Percentiles rank a stretch among this genome's conserved stretches.
Conservation (phyloP, 805 yeast species). For the Starmerella tilneyi region DNA sequence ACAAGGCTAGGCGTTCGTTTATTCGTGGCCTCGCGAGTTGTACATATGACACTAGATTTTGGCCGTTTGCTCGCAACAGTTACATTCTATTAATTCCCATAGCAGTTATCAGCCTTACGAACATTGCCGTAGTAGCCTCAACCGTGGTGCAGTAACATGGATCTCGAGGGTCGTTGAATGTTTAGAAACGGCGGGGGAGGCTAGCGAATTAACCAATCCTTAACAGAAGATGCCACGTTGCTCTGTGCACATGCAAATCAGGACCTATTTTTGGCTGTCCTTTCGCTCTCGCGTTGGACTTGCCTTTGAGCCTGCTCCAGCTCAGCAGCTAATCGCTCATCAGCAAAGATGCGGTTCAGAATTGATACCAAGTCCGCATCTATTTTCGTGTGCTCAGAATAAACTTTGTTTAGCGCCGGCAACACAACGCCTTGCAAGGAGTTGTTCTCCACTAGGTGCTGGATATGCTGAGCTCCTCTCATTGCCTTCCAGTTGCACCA, state of each 20-base stretch:
- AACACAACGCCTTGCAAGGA: slow-evolving; percentile 32
- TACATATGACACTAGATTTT: too few species aligned
- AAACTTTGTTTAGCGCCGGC: slow-evolving; percentile 15
- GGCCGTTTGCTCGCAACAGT: too few species aligned
- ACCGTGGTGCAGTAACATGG: too few species aligned
- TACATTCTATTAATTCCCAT: too few species aligned
- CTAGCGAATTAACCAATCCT: too few species aligned
- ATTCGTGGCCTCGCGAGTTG: too few species aligned
- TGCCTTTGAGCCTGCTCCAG: slow-evolving; percentile 23
- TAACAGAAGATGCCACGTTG: too few species aligned
- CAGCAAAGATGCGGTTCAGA: slow-evolving; percentile 15
- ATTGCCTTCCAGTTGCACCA: slow-evolving; percentile 78
- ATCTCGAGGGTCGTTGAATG: too few species aligned
- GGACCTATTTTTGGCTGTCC: neutral
- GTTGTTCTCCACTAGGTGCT: slow-evolving; percentile 41
- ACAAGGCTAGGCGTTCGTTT: neutral
- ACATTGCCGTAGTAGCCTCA: too few species aligned
- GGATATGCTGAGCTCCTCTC: slow-evolving; percentile 60
- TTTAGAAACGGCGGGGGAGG: too few species aligned
- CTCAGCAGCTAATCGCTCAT: slow-evolving; percentile 14
- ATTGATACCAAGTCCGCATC: slow-evolving; percentile 6
- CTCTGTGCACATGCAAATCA: too few species aligned
- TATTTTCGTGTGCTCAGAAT: slow-evolving; percentile 1
- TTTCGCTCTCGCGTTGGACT: slow-evolving; percentile 4
- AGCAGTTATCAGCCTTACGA: too few species aligned